Evolutionary conservation across 208 protist species (phyloP), one percentile per base, ranked within the genome.

Genomic region (Wallacemonas sp.): DNA sequence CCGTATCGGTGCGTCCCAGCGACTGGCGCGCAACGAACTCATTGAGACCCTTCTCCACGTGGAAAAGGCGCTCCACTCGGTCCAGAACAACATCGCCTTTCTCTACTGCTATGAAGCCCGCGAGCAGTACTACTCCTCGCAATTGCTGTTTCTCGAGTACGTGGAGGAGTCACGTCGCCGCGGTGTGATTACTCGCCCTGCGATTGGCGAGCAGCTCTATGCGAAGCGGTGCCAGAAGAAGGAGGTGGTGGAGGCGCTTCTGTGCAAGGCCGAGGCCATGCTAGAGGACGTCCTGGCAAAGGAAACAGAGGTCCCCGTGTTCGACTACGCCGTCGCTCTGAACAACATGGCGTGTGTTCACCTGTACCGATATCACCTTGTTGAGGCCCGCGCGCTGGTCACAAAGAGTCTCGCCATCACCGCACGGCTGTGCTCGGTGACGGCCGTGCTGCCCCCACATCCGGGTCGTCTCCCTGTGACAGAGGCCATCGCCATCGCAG

Each of bases 301-400:
- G 55, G 44, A 52, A 0, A 47, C 54, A n/a, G 69, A 84, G 41
- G 62, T 80, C 12, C 67, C 75, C 2, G 67, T 76, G 1, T 72
- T 81, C 48, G 74, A 81, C 61, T 74, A 74, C 66, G 79, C 74
- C 5, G 74, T 74, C 21, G 79, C 79, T 29, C 70, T 81, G 33
- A 80, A 85, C 52, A 85, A 85, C 68, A 54, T 72, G 43, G 79
- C 79, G 29, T 72, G 68, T 26, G 62, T 79, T 60, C 63, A 73
- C 27, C 38, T 76, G 12, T 76, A 70, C 57, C 64, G 63, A 2
- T 43, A 68, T 39, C 65, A 76, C 16, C 77, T 76, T 46, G 47
- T 47, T 1, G 36, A 41, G 52, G 73, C 79, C 38, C 47, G 46
- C 44, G 26, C 33, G 27, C 65, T 78, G 17, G 54, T 82, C 47